Conservation (phyloP, 371 early-diverging fungal species). For the Mortierella sp. region DNA sequence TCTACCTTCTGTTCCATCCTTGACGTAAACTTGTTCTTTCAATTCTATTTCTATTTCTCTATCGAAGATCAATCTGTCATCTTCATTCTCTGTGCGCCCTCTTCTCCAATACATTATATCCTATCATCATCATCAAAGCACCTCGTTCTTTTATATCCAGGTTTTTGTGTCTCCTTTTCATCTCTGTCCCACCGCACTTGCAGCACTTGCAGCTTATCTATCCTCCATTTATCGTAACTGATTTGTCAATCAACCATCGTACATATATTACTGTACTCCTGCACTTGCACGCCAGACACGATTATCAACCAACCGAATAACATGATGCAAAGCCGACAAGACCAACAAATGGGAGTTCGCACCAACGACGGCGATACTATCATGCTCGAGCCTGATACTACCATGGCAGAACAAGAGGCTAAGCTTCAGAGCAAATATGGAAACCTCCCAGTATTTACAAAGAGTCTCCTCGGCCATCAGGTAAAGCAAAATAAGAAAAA, state of each 20-base stretch:
- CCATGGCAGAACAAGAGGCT: slow-evolving; percentile 41
- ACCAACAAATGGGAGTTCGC: slow-evolving; percentile 38
- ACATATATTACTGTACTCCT: not conserved
- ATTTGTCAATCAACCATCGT: not conserved
- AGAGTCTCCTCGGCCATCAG: slow-evolving; percentile 46
- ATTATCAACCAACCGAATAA: too few relatives aligned
- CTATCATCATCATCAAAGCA: not conserved
- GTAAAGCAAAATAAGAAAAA: slow-evolving; percentile 14
- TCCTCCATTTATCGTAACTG: not conserved
- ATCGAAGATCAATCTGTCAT: slow-evolving; percentile 1
- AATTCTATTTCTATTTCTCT: too few relatives aligned
- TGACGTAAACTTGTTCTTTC: not conserved
- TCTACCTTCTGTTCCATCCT: not conserved
- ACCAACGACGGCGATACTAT: slow-evolving; percentile 26
- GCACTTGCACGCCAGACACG: not conserved
- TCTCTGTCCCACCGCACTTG: not conserved
- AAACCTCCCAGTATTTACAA: slow-evolving; percentile 28
- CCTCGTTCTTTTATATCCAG: not conserved
- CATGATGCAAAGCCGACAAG: slow-evolving; percentile 43
- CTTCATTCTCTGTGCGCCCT: not conserved
- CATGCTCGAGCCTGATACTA: slow-evolving; percentile 11
- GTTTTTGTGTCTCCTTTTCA: not conserved
- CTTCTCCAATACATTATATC: not conserved
- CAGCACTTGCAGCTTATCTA: not conserved
- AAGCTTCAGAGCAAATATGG: slow-evolving; percentile 50